Evolutionary conservation across 768 basidiomycete species (phyloP), one percentile per base, ranked within the genome.

Genomic region (Neoboletus magnificus): DNA sequence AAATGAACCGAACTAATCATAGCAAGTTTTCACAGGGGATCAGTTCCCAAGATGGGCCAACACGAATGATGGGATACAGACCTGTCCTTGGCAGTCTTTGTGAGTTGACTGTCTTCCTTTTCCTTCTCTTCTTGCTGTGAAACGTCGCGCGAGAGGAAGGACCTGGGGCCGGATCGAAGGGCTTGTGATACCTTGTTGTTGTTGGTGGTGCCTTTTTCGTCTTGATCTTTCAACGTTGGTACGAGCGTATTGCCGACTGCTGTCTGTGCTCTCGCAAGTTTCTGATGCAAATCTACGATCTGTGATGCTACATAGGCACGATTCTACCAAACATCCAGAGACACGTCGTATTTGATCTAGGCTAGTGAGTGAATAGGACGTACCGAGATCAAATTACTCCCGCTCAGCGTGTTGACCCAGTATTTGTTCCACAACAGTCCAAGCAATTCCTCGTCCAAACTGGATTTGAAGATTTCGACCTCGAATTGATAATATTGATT

Each of bases 391-490:
- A 98, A 72, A 5, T 94, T 89, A 66, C 92, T 96, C 66, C 93
- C 91, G 63, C 91, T 93, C 37, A 99, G 78, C 3, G 97, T 99
- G 64, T 94, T 94, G 25, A 97, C 93, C 97, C 97, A 99, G 65
- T 99, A 99, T 74, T 98, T 98, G 74, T 99, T 98, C 96, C 96
- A 98, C 51, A 99, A 73, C 67, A 95, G 74, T 22, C 90, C 91
- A 41, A 99, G 79, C 3, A 99, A 75, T 65, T 94, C 86, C 30
- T 85, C 86, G 69, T 99, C 97, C 48, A 95, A 74, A 56, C 81
- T 85, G 25, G 87, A 91, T 72, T 97, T 98, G 83, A 97, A 99
- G 50, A 98, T 88, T 68, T 94, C 87, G 18, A 99, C 89, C 30
- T 96, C 94, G 15, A 99, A 80, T 23, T 84, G 89, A 70, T 99